Evolutionary conservation across 805 yeast genomes (phyloP), one percentile per base, ranked within the genome.

Genomic region (Candida krabiensis): DNA sequence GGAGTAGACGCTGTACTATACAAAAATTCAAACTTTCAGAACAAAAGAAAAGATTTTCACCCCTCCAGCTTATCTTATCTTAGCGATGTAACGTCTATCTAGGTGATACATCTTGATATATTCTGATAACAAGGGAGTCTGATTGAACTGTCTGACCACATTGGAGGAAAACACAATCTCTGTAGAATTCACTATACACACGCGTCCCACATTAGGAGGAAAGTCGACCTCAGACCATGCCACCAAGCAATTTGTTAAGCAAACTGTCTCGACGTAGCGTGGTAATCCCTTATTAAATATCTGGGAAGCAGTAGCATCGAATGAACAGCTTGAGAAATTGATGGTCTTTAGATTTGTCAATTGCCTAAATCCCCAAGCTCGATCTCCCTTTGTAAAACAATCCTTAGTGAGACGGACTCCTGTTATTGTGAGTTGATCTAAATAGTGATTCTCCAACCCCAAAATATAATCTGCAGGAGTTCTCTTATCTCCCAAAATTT

Each of bases 61-160:
- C 4, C 19, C 12, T 15, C 5, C 28, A 39, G n/a, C n/a, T n/a
- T n/a, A n/a, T n/a, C n/a, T n/a, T n/a, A n/a, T n/a, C n/a, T n/a
- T n/a, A n/a, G n/a, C n/a, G n/a, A n/a, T n/a, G n/a, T n/a, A 40
- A 17, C 30, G 30, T 13, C 41, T 37, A 25, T 44, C 48, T 9
- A 46, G 30, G 28, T 46, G 47, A 23, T 46, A 46, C 25, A 46
- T 46, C 28, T 46, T 46, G 33, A 46, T 41, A 19, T 38, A 46
- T 19, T 46, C 50, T 5, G 50, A 46, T n/a, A 46, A 28, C 15
- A 46, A 32, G 4, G 50, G 50, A 4, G 45, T 42, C 8, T 42
- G 19, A 19, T 28, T 42, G 39, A 42, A 46, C 11, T 19, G 16
- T 3, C 16, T 7, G 22, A 14, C 12, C 5, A 42, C 24, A 4